Base-by-base conservation (phyloP, 164 flowering plant species). In the Akebia trifoliata region DNA sequence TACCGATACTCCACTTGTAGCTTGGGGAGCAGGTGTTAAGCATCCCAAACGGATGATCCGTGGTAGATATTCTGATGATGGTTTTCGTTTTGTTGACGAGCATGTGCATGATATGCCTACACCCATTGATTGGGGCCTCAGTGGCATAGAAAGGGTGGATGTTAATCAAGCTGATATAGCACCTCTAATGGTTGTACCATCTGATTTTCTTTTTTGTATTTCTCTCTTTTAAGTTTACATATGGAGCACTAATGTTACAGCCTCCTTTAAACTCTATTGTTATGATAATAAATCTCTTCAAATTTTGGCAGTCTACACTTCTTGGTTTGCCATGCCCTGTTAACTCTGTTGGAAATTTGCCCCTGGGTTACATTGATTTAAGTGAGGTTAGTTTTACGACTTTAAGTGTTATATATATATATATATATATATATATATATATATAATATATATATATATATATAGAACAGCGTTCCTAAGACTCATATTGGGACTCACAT, bases 151-250 rank as follows among this genome's bases (percentile, higher is more conserved):
- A 70, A 77, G 98, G 56, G 79, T 83, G 66, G 98, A 92, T 79
- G 95, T 92, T 57, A 92, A 92, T 72, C 98, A 92, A 80, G 98
- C 98, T 70, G 98, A 92, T 76, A 87, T 92, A 64, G 86, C 98
- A 34, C 89, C 98, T 38, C 75, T 92, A 61, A 92, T 92, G 98
- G 98, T 92, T 67, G 63, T 63, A 32, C 49, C 39, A 29, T 29
- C 52, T 66, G 24, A 40, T 46, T 58, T 10, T 37, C 62, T 32
- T 55, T 64, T 22, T 63, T 18, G 21, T 37, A 44, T 32, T 59
- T 59, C 32, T 63, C 47, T 38, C 1, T 44, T 63, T 58, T 12
- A 37, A n/a, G 12, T 56, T 31, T 22, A 18, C 5, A 43, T 38
- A 4, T 25, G 34, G 31, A 4, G 30, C 22, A 17, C 8, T 36